Evolutionary conservation across 192 early-diverging fungal genomes (phyloP).

Genomic region (Gaertneriomyces sp.): DNA sequence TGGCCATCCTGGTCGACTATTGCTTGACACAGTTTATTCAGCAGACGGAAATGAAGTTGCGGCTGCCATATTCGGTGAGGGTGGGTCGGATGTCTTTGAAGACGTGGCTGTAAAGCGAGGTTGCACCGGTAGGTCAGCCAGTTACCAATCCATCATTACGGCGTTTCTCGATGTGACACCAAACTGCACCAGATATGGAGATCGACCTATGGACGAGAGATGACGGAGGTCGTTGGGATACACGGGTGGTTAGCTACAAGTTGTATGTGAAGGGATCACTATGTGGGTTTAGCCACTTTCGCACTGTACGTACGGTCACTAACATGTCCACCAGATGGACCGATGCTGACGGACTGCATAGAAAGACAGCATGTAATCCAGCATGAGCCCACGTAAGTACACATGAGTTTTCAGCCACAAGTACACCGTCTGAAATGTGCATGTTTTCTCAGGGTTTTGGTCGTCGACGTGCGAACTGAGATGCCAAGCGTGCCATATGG

Average conservation of each 20-base stretch:
- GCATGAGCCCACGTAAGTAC: conserved; percentile 17
- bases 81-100: conserved; percentile 1
- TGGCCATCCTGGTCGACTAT: neutral
- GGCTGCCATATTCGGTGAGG: conserved; percentile 21
- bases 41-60: conserved; percentile 7
- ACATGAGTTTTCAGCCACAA: neutral
- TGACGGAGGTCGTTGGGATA: conserved; percentile 8
- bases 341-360: neutral
- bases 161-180: neutral
- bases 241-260: conserved; percentile 11
- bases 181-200: conserved; percentile 10
- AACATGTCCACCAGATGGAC: conserved; percentile 8
- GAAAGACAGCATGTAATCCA: conserved; percentile 20
- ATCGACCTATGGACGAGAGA: conserved; percentile 14
- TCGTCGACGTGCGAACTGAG: conserved; percentile 3
- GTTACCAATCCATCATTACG: neutral
- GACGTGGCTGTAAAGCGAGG: neutral
- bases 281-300: conserved; percentile 1
- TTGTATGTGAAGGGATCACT: conserved; percentile 7
- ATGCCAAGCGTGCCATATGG: conserved; percentile 10
- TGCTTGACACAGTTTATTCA: conserved; percentile 19
- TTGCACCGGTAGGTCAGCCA: conserved; percentile 2
- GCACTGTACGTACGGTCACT: neutral
- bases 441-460: conserved; percentile 9
- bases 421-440: neutral